Percentiles rank a stretch among this genome's conserved stretches.
Conservation (phyloP, 2,329 filamentous ascomycete species). For the Alternaria infectoria region DNA sequence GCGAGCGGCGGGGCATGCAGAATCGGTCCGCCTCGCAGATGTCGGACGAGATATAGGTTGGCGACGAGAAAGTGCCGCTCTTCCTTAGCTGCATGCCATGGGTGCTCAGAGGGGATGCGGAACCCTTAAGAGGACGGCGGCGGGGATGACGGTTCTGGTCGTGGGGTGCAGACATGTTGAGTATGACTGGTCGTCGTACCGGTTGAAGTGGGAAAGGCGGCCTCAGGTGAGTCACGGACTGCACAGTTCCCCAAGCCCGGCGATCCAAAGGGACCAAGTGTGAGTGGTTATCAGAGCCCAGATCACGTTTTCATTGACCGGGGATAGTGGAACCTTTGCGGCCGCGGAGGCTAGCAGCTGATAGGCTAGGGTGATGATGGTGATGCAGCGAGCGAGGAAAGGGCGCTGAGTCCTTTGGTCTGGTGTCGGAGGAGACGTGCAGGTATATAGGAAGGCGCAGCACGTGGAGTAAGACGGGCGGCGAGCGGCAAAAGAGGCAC, state of each 20-base stretch:
- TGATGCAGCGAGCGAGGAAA: conserved; percentile 27
- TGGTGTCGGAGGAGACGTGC: conserved; percentile 26
- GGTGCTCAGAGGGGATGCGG: conserved; percentile 43
- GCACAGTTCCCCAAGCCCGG: conserved; percentile 31
- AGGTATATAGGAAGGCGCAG: conserved; percentile 46
- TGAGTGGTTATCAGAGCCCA: conserved; percentile 26
- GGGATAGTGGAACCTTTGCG: conserved; percentile 12
- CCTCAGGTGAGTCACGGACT: conserved; percentile 46
- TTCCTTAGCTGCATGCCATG: conserved; percentile 56
- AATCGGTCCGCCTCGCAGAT: conserved; percentile 48
- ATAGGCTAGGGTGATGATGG: conserved; percentile 15
- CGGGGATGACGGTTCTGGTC: conserved; percentile 54
- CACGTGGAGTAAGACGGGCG: conserved; percentile 37
- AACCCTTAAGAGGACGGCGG: conserved; percentile 52
- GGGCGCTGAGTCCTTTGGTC: conserved; percentile 37
- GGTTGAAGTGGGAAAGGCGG: conserved; percentile 33
- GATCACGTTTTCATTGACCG: conserved; percentile 37
- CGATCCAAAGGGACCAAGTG: conserved; percentile 32
- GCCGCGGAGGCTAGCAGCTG: conserved; percentile 8
- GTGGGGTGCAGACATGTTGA: conserved; percentile 48
- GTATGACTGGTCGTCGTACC: conserved; percentile 42
- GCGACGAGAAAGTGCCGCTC: conserved; percentile 57
- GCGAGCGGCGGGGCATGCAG: conserved; percentile 56
- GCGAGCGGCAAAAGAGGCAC: conserved; percentile 32
- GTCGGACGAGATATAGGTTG: conserved; percentile 46